A percentile compares a stretch with the other conserved stretches of the same genome.
phyloP scores from a whole-genome alignment of 2,329 filamentous ascomycete species.

The Pseudogymnoascus sp. region DNA sequence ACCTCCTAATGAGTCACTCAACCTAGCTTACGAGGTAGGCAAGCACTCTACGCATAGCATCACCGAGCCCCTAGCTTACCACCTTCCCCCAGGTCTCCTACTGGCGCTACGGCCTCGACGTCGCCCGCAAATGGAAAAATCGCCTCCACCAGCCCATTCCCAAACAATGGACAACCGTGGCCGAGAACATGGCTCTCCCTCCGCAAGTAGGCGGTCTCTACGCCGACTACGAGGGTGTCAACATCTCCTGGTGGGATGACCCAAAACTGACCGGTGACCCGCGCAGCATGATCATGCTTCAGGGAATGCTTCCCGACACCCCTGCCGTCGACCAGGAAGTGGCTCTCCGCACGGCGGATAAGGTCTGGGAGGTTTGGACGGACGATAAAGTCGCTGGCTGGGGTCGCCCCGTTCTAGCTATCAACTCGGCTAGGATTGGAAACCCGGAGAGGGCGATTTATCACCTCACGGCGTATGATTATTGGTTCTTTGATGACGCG shows the following conservation, averaged over 20 bases:
- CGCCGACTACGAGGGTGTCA: slow-evolving; percentile 45
- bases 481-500: slow-evolving; percentile 36
- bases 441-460: slow-evolving; percentile 35
- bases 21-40: slow-evolving; percentile 49
- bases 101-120: slow-evolving; percentile 51
- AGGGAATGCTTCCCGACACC: slow-evolving; percentile 35
- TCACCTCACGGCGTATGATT: slow-evolving; percentile 31
- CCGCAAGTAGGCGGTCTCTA: slow-evolving; percentile 44
- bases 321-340: slow-evolving; percentile 29
- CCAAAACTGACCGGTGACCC: slow-evolving; percentile 31
- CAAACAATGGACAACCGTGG: slow-evolving; percentile 38
- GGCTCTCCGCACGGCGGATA: slow-evolving; percentile 31
- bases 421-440: slow-evolving; percentile 36
- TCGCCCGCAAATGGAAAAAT: slow-evolving; percentile 45
- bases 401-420: slow-evolving; percentile 40
- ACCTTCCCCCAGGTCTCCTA: slow-evolving; percentile 34
- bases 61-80: not conserved
- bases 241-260: slow-evolving; percentile 36
- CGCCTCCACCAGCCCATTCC: slow-evolving; percentile 39
- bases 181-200: slow-evolving; percentile 44
- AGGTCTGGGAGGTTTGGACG: slow-evolving; percentile 35
- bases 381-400: slow-evolving; percentile 37
- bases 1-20: slow-evolving; percentile 45
- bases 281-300: slow-evolving; percentile 38
- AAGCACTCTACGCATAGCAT: not conserved